A percentile compares a stretch with the other conserved stretches of the same genome.
phyloP scores from a whole-genome alignment of 345 rosid species.

The Noccaea bulbosa region DNA sequence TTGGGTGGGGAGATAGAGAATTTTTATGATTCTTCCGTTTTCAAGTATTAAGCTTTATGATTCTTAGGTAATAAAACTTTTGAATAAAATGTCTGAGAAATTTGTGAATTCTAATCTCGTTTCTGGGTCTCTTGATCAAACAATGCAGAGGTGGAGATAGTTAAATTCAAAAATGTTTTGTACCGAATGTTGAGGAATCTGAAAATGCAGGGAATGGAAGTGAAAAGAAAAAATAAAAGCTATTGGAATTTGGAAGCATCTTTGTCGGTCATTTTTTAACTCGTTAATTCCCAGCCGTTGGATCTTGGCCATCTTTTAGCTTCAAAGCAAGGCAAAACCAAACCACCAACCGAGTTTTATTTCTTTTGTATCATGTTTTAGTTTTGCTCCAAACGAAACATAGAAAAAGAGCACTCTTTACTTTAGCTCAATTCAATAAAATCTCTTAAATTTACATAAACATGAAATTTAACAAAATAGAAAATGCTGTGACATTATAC shows the following conservation, averaged over 20 bases:
- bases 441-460: neutral
- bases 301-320: slow-evolving; percentile 25
- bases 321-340: slow-evolving; percentile 39
- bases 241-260: no score
- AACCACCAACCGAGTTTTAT: slow-evolving; percentile 23
- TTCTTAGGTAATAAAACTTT: slow-evolving; percentile 22
- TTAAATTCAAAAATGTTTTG: neutral
- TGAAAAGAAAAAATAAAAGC: neutral
- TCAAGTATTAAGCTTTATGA: neutral
- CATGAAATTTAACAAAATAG: neutral
- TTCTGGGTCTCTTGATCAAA: neutral
- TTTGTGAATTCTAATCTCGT: neutral
- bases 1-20: slow-evolving; percentile 11
- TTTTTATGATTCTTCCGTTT: slow-evolving; percentile 1
- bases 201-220: neutral
- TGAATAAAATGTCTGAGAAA: slow-evolving; percentile 31
- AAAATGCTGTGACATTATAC: slow-evolving; percentile 1
- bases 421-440: neutral
- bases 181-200: neutral
- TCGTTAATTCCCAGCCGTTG: slow-evolving; percentile 36
- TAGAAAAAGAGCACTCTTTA: neutral
- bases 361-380: neutral
- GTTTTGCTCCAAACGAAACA: neutral
- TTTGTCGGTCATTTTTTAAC: neutral
- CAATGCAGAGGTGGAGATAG: neutral